Evolutionary conservation across 2,329 filamentous ascomycete genomes (phyloP).

Genomic region (Raffaelea arxii): DNA sequence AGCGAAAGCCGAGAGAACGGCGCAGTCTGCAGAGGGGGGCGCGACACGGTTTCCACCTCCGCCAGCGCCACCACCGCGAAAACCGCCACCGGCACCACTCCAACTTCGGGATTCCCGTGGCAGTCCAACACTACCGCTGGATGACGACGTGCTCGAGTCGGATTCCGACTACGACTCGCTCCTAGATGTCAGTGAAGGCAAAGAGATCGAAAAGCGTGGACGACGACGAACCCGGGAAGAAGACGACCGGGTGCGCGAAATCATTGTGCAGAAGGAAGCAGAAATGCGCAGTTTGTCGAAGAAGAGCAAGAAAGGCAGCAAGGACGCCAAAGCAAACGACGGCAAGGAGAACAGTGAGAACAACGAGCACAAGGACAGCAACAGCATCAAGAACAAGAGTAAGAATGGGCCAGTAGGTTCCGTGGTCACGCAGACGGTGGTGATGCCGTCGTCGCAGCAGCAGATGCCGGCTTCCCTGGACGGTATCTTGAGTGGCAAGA

Average conservation of each 20-base stretch:
- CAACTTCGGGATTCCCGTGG: slow-evolving; percentile 48
- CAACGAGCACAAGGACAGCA: slow-evolving; percentile 28
- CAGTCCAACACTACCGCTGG: slow-evolving; percentile 21
- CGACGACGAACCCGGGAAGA: slow-evolving; percentile 79
- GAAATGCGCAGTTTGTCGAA: slow-evolving; percentile 65
- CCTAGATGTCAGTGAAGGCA: slow-evolving; percentile 57
- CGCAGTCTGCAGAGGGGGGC: slow-evolving; percentile 30
- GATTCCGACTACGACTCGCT: slow-evolving; percentile 80
- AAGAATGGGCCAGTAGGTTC: not conserved
- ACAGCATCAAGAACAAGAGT: not conserved
- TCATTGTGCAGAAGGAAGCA: slow-evolving; percentile 54
- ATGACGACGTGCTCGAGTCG: slow-evolving; percentile 59
- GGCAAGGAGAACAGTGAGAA: too few species aligned
- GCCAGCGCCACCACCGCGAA: slow-evolving; percentile 56
- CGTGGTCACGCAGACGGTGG: slow-evolving; percentile 18
- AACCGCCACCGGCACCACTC: slow-evolving; percentile 76
- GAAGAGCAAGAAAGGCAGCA: slow-evolving; percentile 52
- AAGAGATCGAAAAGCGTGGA: slow-evolving; percentile 52
- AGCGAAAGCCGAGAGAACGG: slow-evolving; percentile 23
- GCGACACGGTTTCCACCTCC: slow-evolving; percentile 41
- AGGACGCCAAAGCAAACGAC: too few species aligned
- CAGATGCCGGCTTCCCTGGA: slow-evolving; percentile 39
- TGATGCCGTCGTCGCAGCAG: slow-evolving; percentile 6
- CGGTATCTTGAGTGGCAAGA: slow-evolving; percentile 33
- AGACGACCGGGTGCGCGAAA: slow-evolving; percentile 70